Base-by-base conservation (phyloP, 805 yeast genomes). In the Yamadazyma tumulicola region DNA sequence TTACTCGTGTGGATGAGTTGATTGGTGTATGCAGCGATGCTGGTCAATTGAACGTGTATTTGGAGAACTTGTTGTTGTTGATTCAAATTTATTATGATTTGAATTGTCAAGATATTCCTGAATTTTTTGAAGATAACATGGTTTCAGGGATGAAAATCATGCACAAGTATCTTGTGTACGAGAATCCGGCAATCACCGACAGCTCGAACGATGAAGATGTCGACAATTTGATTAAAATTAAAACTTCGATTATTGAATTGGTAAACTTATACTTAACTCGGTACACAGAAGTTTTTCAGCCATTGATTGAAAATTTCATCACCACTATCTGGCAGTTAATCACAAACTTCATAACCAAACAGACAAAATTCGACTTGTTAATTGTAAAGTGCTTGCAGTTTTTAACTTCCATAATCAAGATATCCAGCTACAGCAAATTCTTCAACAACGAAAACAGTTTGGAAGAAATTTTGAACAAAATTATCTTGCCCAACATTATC, bases 21-120 rank as follows among this genome's bases (percentile, higher is more conserved):
- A 83, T 93, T 39, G 72, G 72, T 24, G 14, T 24, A 19, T n/a
- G 26, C 26, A 44, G 48, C 5, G 48, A 54, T 8, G 69, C 68
- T 36, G 10, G 21, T 7, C 23, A 27, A 17, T 6, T 19, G 7
- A 75, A 75, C 0, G 64, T 79, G 2, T 67, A 82, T 29, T 75
- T 87, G 47, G 91, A 84, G 20, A 85, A 83, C 37, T 59, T 89
- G 47, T 63, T 82, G 32, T 61, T 88, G 15, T 68, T 89, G 35
- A 60, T 83, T 22, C 91, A 93, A 55, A 76, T 94, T 23, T 94
- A 85, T 60, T 87, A 79, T 55, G 99, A 93, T 57, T 76, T 93
- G 51, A 93, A 93, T 58, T 91, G 97, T 61, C 98, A 94, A 63
- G 99, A 93, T 61, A 82, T 93, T 35, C 98, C 99, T 1, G 98